These are phyloP conservation scores for Phascolomyces articulosus DNA, from an alignment of 371 early-diverging fungal species.

Conservation along the genomic window DNA sequence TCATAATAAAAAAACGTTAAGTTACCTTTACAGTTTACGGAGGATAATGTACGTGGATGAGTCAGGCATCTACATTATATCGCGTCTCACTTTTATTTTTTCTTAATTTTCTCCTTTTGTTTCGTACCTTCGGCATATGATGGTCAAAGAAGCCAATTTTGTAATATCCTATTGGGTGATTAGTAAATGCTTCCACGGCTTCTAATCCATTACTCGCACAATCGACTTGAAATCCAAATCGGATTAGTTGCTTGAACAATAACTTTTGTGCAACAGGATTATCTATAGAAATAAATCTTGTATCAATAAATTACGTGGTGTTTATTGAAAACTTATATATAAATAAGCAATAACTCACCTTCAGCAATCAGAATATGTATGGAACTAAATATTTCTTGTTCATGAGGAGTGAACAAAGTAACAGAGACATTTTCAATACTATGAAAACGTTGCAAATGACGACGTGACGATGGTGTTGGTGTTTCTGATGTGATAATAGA, in stretches of 20 bases:
- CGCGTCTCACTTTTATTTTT: not conserved
- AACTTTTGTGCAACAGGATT: conserved; percentile 53
- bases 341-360: conserved; percentile 23
- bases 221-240: conserved; percentile 44
- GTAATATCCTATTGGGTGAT: conserved; percentile 33
- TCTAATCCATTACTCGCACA: conserved; percentile 52
- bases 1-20: too few species aligned
- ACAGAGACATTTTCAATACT: not conserved
- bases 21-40: too few species aligned
- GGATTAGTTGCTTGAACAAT: conserved; percentile 40
- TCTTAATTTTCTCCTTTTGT: too few species aligned
- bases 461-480: not conserved
- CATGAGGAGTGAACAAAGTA: conserved; percentile 19
- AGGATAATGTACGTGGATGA: too few species aligned
- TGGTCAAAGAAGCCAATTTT: conserved; percentile 50
- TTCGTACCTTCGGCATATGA: conserved; percentile 56
- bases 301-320: not conserved
- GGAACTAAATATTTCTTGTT: conserved; percentile 29
- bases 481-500: not conserved
- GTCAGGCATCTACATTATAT: too few species aligned
- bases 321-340: too few species aligned
- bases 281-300: conserved; percentile 34
- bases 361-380: conserved; percentile 49
- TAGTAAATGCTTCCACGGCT: conserved; percentile 37
- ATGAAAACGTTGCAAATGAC: not conserved